Percentiles rank a stretch among this genome's conserved stretches.
phyloP scores from a whole-genome alignment of 768 basidiomycete genomes.

The Boletellus sp. region DNA sequence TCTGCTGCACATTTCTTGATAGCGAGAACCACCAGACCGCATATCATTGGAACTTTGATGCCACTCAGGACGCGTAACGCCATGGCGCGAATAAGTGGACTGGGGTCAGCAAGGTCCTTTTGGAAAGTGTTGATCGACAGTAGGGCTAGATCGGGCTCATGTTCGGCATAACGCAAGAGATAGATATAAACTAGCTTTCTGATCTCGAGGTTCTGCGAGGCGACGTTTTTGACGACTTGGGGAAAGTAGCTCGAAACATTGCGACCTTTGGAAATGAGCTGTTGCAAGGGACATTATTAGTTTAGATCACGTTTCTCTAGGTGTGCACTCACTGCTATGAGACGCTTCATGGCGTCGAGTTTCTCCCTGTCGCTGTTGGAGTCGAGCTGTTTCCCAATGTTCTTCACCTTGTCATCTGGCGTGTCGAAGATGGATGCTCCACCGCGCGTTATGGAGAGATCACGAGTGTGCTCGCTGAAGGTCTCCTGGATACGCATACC shows the following conservation, averaged over 20 bases:
- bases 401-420: conserved; percentile 76
- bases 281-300: conserved; percentile 7
- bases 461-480: conserved; percentile 75
- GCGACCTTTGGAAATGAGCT: conserved; percentile 91
- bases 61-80: conserved; percentile 90
- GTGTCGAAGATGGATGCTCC: conserved; percentile 58
- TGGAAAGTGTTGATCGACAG: conserved; percentile 99
- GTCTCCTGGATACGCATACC: conserved; percentile 83
- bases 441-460: conserved; percentile 57
- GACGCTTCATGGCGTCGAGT: conserved; percentile 90
- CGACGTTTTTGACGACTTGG: conserved; percentile 96
- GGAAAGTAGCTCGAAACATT: conserved; percentile 94
- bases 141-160: conserved; percentile 91
- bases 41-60: conserved; percentile 88
- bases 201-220: conserved; percentile 87
- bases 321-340: conserved; percentile 73
- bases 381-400: conserved; percentile 84
- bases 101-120: conserved; percentile 88
- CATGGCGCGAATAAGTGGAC: conserved; percentile 94
- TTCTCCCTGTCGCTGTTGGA: conserved; percentile 87
- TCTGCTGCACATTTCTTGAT: conserved; percentile 93
- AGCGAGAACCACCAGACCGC: conserved; percentile 76
- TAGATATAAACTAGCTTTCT: conserved; percentile 98
- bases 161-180: conserved; percentile 87
- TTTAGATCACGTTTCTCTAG: background rate